Percentiles rank a stretch among this genome's conserved stretches.
Conservation (phyloP, 23 red algal genomes). For the Cyanidioschyzon merolae region DNA sequence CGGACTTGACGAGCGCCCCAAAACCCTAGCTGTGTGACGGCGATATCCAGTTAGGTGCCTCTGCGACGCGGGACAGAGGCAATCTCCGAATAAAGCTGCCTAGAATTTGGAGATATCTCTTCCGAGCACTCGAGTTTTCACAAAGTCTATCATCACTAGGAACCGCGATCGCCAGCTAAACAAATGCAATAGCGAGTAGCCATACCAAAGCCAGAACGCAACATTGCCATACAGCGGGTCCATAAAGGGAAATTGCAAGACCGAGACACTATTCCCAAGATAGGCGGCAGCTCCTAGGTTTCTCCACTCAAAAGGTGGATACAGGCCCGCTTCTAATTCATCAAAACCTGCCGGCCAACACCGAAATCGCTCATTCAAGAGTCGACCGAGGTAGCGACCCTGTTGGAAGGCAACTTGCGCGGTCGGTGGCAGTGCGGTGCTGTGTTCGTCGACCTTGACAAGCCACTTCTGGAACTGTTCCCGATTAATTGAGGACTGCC, state of each 20-base stretch:
- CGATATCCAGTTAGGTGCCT: no score
- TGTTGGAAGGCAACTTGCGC: conserved; percentile 92
- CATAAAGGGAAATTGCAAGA: conserved; percentile 53
- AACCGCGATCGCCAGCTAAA: conserved; percentile 15
- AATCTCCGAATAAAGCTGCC: no score
- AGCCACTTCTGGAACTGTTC: background rate
- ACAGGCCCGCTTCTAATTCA: conserved; percentile 16
- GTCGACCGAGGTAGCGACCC: conserved; percentile 38
- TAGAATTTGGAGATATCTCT: conserved; percentile 85
- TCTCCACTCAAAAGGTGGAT: conserved; percentile 41
- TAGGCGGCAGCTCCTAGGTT: conserved; percentile 50
- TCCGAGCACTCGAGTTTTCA: conserved; percentile 71
- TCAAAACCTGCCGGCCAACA: background rate
- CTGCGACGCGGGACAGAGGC: no score
- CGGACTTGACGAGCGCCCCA: no score
- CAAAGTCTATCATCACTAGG: conserved; percentile 65
- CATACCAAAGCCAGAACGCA: conserved; percentile 12
- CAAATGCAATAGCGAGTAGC: conserved; percentile 7
- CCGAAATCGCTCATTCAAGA: background rate
- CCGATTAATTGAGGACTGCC: background rate
- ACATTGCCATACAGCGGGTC: conserved; percentile 27
- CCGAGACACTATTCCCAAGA: conserved; percentile 23
- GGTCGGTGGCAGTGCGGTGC: conserved; percentile 59
- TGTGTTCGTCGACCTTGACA: background rate
- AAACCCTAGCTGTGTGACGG: no score